Evolutionary conservation across 805 yeast species (phyloP).

Genomic region (Hermanozyma aechmeae): DNA sequence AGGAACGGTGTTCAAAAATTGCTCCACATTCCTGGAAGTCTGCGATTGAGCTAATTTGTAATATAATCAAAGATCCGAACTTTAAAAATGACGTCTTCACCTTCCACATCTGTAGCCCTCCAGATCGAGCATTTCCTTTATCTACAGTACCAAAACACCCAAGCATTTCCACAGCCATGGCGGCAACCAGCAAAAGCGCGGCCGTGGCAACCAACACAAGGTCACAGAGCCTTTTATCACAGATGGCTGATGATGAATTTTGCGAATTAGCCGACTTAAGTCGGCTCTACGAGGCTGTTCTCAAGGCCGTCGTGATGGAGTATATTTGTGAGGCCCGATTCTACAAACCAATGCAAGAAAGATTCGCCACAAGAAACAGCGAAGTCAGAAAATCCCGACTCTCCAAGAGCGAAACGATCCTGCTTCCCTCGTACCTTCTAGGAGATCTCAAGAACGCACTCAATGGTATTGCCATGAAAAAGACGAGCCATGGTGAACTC

Average conservation of each 20-base stretch:
- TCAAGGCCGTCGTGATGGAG: conserved; percentile 49
- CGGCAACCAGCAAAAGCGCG: not conserved
- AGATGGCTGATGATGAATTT: conserved; percentile 8
- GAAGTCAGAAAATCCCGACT: conserved; percentile 5
- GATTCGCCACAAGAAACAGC: not conserved
- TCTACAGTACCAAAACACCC: too few species aligned
- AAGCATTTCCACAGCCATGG: not conserved
- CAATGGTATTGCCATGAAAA: conserved; percentile 37
- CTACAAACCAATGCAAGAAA: conserved; percentile 17
- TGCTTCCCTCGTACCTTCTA: conserved; percentile 29
- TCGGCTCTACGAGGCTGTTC: conserved; percentile 40
- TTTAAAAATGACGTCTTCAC: too few species aligned
- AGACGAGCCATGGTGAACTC: conserved; percentile 31
- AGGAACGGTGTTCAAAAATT: too few species aligned
- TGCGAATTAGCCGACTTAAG: too few species aligned
- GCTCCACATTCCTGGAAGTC: too few species aligned
- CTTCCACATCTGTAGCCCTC: too few species aligned
- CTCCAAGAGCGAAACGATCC: conserved; percentile 13
- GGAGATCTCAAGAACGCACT: conserved; percentile 31
- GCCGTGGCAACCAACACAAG: not conserved
- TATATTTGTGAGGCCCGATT: conserved; percentile 61
- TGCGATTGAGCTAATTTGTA: too few species aligned
- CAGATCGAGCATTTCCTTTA: too few species aligned
- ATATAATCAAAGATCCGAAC: too few species aligned
- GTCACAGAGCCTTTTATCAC: not conserved